A percentile compares a stretch with the other conserved stretches of the same genome.
Conservation (phyloP, 1,139 yeast genomes). For the Taphrina communis region DNA sequence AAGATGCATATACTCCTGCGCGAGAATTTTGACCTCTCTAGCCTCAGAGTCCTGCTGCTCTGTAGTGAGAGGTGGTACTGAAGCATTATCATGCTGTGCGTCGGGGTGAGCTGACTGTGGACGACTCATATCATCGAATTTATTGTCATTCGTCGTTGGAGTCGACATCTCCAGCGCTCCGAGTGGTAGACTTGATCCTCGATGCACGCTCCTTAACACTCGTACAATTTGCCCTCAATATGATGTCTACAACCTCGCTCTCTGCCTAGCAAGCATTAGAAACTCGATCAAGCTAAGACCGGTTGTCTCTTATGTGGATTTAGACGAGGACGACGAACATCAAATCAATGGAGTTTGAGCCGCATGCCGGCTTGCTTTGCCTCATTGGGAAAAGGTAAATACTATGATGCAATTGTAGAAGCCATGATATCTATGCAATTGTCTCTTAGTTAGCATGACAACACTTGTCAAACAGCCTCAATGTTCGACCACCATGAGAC, state of each 20-base stretch:
- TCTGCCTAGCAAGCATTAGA: background rate
- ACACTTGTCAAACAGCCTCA: too few species aligned
- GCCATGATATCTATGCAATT: background rate
- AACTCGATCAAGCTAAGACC: background rate
- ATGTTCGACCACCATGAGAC: too few species aligned
- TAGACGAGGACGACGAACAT: slow-evolving; percentile 19
- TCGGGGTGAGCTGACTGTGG: slow-evolving; percentile 26
- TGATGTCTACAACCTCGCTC: background rate
- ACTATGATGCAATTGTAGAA: background rate
- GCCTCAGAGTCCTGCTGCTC: slow-evolving; percentile 28
- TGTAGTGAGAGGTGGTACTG: background rate
- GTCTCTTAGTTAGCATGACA: too few species aligned
- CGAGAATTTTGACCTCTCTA: slow-evolving; percentile 22
- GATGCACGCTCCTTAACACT: background rate
- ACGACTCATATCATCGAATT: slow-evolving; percentile 17
- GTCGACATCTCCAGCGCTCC: slow-evolving; percentile 11
- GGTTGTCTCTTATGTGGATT: background rate
- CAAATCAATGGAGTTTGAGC: slow-evolving; percentile 14
- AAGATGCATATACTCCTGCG: slow-evolving; percentile 11
- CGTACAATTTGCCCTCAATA: background rate
- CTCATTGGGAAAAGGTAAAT: background rate
- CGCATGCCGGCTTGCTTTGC: background rate
- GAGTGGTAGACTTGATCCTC: background rate
- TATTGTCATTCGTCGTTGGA: slow-evolving; percentile 8
- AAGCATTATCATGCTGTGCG: background rate